Conservation (phyloP, 306 rosid genomes). For the Rosa multiflora region DNA sequence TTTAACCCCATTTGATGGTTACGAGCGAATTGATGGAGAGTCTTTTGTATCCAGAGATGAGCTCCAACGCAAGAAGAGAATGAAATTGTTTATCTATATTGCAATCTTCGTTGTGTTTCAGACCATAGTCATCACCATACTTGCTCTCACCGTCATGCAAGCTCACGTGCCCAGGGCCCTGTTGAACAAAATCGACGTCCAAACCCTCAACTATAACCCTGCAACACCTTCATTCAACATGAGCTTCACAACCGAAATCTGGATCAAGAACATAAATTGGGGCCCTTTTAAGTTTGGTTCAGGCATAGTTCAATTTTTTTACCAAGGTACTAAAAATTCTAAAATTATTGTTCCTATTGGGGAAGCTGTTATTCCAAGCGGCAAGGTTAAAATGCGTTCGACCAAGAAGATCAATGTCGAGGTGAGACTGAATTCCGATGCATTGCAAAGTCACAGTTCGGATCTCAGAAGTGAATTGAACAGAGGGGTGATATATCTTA, state of each 20-base stretch:
- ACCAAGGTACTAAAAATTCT: background rate
- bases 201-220: background rate
- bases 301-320: background rate
- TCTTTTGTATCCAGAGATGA: constrained; percentile 1
- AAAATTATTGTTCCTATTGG: background rate
- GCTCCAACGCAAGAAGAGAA: constrained; percentile 18
- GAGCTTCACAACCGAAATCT: constrained; percentile 4
- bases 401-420: background rate
- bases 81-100: constrained; percentile 19
- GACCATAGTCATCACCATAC: constrained; percentile 17
- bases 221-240: background rate
- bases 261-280: constrained; percentile 9
- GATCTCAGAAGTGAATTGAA: background rate
- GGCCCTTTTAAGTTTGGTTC: background rate
- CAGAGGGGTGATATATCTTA: background rate
- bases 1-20: constrained; percentile 27
- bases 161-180: background rate
- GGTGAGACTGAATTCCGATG: constrained; percentile 1
- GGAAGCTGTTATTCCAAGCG: background rate
- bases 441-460: background rate
- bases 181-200: background rate
- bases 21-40: constrained; percentile 22
- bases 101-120: constrained; percentile 27
- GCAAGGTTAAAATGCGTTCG: constrained; percentile 13
- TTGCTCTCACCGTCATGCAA: constrained; percentile 12